Base-by-base conservation (phyloP, 164 flowering plant species). In the Vitis cinerea region DNA sequence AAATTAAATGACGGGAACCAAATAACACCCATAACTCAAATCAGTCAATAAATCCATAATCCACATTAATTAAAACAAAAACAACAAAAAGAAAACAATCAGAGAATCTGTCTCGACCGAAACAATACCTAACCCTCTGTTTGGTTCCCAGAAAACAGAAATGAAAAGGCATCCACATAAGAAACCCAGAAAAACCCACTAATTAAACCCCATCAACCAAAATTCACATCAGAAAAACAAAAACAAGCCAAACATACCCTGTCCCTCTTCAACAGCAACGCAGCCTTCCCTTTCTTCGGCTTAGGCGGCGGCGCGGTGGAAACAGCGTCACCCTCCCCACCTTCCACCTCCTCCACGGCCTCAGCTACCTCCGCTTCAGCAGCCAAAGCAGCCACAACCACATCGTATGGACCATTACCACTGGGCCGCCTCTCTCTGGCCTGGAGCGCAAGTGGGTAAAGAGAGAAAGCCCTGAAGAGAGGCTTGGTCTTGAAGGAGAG, bases 231-330 rank as follows among this genome's bases (percentile, higher is more conserved):
- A 12, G 4, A 27, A 55, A 37, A 48, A 62, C 48, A 61, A 48
- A 37, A 23, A n/a, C 11, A 53, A 12, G 27, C 17, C 15, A 62
- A 14, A 19, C 79, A 67, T 83, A 93, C 97, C 59, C 98, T 86
- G 77, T 95, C 99, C 66, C 99, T 86, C 81, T 92, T 91, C 50
- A 90, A 75, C 4, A 78, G 88, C 79, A 95, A 82, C 9, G 93
- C 94, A 14, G 97, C 96, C 72, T 95, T 94, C 65, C 97, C 99
- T 69, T 73, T 91, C 88, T 88, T 95, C 10, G 89, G 93, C 75
- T 88, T 91, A 0, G 85, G 12, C 0, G 78, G 65, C 19, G 83
- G 63, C 10, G 65, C 29, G 1, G 80, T 3, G 9, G 63, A 68
- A 16, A 78, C 51, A 4, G 65, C 80, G 1, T 55, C 82, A 1